Evolutionary conservation across 2,329 filamentous ascomycete genomes (phyloP).

Genomic region (Penicillium psychrosexuale): DNA sequence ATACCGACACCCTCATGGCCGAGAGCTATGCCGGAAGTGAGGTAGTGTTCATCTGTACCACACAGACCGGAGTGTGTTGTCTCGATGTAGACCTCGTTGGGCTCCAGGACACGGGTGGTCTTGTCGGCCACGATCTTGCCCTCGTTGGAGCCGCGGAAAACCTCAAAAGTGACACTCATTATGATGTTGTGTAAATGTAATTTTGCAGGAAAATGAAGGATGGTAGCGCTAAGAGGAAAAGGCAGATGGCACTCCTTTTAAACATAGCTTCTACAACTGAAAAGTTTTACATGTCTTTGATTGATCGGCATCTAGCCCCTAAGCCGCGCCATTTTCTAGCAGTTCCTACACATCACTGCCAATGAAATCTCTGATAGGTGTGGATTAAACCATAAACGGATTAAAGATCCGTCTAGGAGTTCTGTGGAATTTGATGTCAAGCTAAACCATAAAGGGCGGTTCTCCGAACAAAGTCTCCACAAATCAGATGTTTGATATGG

Average conservation of each 20-base stretch:
- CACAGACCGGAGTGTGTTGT: slow-evolving; percentile 30
- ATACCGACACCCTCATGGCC: slow-evolving; percentile 57
- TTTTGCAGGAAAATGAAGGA: background rate
- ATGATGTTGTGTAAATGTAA: background rate
- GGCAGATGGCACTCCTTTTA: background rate
- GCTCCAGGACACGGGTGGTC: slow-evolving; percentile 22
- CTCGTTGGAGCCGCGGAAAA: slow-evolving; percentile 27
- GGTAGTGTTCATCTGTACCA: slow-evolving; percentile 26
- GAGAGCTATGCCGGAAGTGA: slow-evolving; percentile 32
- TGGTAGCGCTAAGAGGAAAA: background rate
- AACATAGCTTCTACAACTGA: background rate
- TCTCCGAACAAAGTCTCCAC: background rate
- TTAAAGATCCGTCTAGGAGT: background rate
- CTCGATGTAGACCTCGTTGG: slow-evolving; percentile 26
- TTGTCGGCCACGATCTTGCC: slow-evolving; percentile 25
- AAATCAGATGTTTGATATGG: background rate
- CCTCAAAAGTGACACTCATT: slow-evolving; percentile 28
- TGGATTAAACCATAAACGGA: background rate
- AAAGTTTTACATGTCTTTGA: background rate
- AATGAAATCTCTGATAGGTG: background rate
- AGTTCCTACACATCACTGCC: background rate
- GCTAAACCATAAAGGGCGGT: background rate
- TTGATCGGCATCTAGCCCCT: background rate
- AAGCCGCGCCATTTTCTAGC: background rate
- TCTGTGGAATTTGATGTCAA: background rate